Evolutionary conservation across 306 rosid genomes (phyloP).

Genomic region (Arachis hypogaea): DNA sequence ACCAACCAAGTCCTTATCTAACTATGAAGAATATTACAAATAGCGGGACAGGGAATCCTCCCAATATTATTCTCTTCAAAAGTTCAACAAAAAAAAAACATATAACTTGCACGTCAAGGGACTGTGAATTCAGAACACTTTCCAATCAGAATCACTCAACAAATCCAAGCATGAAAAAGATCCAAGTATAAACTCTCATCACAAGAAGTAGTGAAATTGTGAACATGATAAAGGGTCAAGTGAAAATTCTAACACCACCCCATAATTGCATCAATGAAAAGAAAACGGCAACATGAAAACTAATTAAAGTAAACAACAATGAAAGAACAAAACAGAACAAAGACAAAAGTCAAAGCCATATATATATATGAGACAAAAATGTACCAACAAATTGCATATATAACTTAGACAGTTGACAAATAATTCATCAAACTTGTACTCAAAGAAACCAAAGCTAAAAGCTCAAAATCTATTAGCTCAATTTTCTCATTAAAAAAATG

Average conservation of each 20-base stretch:
- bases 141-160: constrained; percentile 21
- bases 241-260: background rate
- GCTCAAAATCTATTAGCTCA: background rate
- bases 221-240: constrained; percentile 7
- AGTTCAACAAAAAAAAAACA: background rate
- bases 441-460: constrained; percentile 22
- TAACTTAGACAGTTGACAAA: constrained; percentile 31
- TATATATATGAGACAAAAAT: constrained; percentile 21
- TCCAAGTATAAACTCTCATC: background rate
- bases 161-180: constrained; percentile 19
- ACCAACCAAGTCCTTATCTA: constrained; percentile 6
- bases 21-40: background rate
- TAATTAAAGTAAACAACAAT: background rate
- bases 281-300: constrained; percentile 36
- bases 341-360: constrained; percentile 45
- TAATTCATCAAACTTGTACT: constrained; percentile 39
- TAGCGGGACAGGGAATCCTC: background rate
- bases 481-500: background rate
- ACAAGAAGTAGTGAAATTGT: constrained; percentile 35
- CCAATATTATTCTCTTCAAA: constrained; percentile 2
- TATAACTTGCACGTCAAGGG: constrained; percentile 29
- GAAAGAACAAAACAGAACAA: constrained; percentile 33
- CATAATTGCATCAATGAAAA: constrained; percentile 28
- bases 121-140: constrained; percentile 22
- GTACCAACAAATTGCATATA: constrained; percentile 26